Evolutionary conservation across 73 alveolate genomes (phyloP).

Genomic region (Tetrahymena elliotti): DNA sequence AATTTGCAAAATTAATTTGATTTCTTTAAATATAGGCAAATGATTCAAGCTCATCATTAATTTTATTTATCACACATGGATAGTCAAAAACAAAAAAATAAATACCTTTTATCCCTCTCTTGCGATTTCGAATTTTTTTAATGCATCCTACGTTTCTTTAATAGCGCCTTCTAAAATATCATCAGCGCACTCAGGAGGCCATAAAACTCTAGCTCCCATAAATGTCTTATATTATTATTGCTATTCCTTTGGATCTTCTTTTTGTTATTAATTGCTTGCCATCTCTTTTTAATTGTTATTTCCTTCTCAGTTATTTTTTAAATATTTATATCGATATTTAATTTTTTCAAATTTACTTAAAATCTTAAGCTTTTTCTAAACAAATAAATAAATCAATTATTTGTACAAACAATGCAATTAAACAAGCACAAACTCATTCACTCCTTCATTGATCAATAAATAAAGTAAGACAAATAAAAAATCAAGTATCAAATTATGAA

Average conservation of each 20-base stretch:
- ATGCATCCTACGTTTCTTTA: constrained; percentile 27
- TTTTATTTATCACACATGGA: too few species aligned
- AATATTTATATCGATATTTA: neutral
- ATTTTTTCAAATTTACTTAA: neutral
- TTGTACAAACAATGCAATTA: neutral
- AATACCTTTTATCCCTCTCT: constrained; percentile 46
- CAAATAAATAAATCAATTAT: neutral
- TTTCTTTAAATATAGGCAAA: neutral
- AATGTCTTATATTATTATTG: constrained; percentile 39
- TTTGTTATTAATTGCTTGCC: neutral
- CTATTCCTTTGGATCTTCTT: neutral
- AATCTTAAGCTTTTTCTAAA: neutral
- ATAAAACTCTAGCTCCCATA: constrained; percentile 74
- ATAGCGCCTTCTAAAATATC: constrained; percentile 84
- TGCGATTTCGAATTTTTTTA: constrained; percentile 21
- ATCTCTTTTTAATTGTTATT: neutral
- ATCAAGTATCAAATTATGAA: neutral
- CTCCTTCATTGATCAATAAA: too few species aligned
- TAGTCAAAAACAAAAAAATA: too few species aligned
- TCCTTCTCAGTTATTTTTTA: neutral
- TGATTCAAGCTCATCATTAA: neutral
- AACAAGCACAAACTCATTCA: neutral
- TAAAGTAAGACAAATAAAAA: too few species aligned
- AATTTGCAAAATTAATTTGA: neutral
- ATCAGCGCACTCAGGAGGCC: constrained; percentile 93